phyloP scores from a whole-genome alignment of 2,329 filamentous ascomycete species.

The Fusarium pseudocircinatum region DNA sequence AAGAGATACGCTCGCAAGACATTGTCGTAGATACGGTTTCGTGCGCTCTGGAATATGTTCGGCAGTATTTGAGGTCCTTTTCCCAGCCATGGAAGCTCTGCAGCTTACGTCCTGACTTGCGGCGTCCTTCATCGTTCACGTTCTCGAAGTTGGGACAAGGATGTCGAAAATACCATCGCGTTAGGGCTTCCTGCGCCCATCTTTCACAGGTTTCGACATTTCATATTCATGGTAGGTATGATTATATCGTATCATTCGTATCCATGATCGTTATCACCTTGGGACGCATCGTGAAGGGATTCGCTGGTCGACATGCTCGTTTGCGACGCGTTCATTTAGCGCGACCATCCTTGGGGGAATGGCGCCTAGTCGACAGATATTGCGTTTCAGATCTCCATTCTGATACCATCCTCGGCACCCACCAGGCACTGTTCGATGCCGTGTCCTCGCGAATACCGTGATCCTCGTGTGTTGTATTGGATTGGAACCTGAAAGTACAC shows the following conservation, averaged over 20 bases:
- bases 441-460: background rate
- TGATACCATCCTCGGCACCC: background rate
- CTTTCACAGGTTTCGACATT: fast-evolving
- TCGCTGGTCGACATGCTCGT: background rate
- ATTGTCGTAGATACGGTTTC: background rate
- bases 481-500: background rate
- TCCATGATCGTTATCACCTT: background rate
- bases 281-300: background rate
- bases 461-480: background rate
- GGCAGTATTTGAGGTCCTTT: background rate
- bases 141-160: background rate
- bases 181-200: background rate
- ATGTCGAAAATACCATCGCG: no score
- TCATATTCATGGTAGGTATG: fast-evolving
- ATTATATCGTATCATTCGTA: fast-evolving
- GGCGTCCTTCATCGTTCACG: background rate
- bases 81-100: background rate
- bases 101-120: background rate
- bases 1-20: fast-evolving
- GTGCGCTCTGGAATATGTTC: no score
- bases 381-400: background rate
- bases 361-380: background rate
- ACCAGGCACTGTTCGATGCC: background rate
- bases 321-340: background rate
- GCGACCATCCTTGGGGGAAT: background rate